A percentile compares a stretch with the other conserved stretches of the same genome.
phyloP scores from a whole-genome alignment of 2,329 filamentous ascomycete genomes.

The Atkinsonella texensis region DNA sequence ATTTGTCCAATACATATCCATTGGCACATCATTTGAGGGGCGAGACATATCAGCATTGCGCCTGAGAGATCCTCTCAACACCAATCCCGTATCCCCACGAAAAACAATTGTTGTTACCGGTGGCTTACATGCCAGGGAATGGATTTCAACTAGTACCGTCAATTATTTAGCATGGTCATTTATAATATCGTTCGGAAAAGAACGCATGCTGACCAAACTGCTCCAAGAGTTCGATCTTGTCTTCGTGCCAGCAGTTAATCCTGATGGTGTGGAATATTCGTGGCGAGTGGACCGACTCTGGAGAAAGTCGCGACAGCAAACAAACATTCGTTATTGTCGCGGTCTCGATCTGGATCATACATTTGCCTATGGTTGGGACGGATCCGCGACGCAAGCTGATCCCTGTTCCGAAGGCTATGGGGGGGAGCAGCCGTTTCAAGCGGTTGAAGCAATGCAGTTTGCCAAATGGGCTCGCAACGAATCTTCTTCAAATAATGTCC shows the following conservation, averaged over 20 bases:
- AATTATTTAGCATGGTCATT: slow-evolving; percentile 85
- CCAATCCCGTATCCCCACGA: slow-evolving; percentile 35
- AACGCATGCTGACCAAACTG: slow-evolving; percentile 58
- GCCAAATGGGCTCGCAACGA: slow-evolving; percentile 76
- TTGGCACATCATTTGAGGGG: slow-evolving; percentile 82
- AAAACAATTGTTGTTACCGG: slow-evolving; percentile 75
- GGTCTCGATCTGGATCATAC: slow-evolving; percentile 83
- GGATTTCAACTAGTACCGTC: slow-evolving; percentile 87
- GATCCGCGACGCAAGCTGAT: slow-evolving; percentile 50
- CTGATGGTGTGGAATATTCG: slow-evolving; percentile 87
- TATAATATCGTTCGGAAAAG: slow-evolving; percentile 70
- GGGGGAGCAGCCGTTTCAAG: slow-evolving; percentile 72
- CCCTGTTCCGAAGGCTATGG: slow-evolving; percentile 88
- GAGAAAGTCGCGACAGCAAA: slow-evolving; percentile 87
- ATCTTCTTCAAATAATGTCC: slow-evolving; percentile 58
- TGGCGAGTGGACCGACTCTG: slow-evolving; percentile 88
- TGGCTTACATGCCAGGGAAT: slow-evolving; percentile 87
- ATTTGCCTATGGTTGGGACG: slow-evolving; percentile 78
- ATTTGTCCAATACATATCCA: slow-evolving; percentile 58
- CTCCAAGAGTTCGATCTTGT: slow-evolving; percentile 79
- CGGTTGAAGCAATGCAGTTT: slow-evolving; percentile 62
- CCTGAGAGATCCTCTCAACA: slow-evolving; percentile 46
- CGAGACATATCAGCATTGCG: slow-evolving; percentile 74
- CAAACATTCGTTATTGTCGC: slow-evolving; percentile 67
- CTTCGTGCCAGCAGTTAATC: slow-evolving; percentile 80